Conservation (phyloP, 495 filamentous ascomycete genomes). For the Pyronema omphalodes region DNA sequence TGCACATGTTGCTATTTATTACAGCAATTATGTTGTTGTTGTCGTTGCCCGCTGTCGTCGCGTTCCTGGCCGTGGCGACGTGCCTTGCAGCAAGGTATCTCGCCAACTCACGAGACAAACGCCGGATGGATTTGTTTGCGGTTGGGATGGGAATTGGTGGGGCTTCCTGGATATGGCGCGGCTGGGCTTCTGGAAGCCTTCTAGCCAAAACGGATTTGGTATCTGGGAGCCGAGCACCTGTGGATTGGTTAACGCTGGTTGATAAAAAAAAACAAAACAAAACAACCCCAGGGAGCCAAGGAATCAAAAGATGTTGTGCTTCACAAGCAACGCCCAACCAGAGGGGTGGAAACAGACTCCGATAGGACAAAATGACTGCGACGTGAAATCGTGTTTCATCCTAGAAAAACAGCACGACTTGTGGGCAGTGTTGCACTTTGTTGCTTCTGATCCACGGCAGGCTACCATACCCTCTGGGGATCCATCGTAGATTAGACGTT, state of each 20-base stretch:
- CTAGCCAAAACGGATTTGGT: background rate
- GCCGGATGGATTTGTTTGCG: background rate
- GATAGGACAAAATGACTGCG: too few species aligned
- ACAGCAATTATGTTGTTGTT: background rate
- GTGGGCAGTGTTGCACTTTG: too few species aligned
- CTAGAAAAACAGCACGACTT: too few species aligned
- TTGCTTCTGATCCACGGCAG: too few species aligned
- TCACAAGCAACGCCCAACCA: background rate
- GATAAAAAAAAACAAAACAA: background rate
- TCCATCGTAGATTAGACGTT: too few species aligned
- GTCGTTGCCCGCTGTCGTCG: background rate
- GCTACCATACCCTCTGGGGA: too few species aligned
- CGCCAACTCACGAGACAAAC: slow-evolving; percentile 3
- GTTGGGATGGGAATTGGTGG: background rate
- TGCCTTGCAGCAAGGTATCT: background rate
- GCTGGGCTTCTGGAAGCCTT: background rate
- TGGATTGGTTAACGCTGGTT: background rate
- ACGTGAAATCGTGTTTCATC: too few species aligned
- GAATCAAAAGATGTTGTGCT: background rate
- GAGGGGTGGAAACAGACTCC: too few species aligned
- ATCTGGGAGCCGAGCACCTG: background rate
- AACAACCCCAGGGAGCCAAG: background rate
- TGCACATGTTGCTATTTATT: too few species aligned
- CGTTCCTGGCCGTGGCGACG: background rate
- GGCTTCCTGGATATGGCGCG: too few species aligned